These are phyloP conservation scores for Myochromella boudieri DNA, from an alignment of 768 basidiomycete genomes.

Conservation along the genomic window DNA sequence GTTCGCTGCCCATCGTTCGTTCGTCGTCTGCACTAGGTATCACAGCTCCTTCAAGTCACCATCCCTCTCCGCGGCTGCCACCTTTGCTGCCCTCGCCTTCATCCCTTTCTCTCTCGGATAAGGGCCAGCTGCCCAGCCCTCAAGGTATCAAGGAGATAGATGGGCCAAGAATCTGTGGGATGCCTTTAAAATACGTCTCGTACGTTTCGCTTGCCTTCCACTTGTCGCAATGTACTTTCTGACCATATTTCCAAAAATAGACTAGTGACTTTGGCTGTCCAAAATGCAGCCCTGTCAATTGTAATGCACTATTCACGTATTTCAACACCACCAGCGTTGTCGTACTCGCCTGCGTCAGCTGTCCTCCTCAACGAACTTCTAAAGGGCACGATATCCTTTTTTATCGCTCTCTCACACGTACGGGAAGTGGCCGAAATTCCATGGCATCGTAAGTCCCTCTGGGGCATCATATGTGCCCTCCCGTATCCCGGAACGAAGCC, in stretches of 20 bases:
- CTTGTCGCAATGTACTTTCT: conserved; percentile 10
- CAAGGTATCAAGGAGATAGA: conserved; percentile 32
- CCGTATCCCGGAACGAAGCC: conserved; percentile 47
- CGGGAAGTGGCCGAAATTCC: conserved; percentile 40
- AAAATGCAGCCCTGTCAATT: conserved; percentile 94
- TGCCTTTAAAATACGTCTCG: conserved; percentile 83
- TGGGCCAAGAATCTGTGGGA: conserved; percentile 60
- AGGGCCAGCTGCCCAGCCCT: conserved; percentile 30
- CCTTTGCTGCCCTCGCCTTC: conserved; percentile 55
- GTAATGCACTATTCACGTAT: conserved; percentile 99
- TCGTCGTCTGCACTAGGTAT: conserved; percentile 46
- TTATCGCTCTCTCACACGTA: conserved; percentile 70
- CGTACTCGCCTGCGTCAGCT: conserved; percentile 93
- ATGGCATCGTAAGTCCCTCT: conserved; percentile 40
- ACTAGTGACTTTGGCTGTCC: conserved; percentile 84
- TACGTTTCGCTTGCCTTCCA: conserved; percentile 34
- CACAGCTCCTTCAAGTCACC: conserved; percentile 28
- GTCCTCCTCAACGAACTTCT: conserved; percentile 93
- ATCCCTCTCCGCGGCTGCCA: conserved; percentile 44
- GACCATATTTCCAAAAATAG: conserved; percentile 31
- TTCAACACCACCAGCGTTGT: conserved; percentile 69
- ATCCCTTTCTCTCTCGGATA: conserved; percentile 40
- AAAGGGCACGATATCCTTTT: conserved; percentile 89
- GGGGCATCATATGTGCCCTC: conserved; percentile 32
- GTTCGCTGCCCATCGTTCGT: conserved; percentile 55